These are phyloP conservation scores for Thelonectria blattea DNA, from an alignment of 2,329 filamentous ascomycete species.

Conservation along the genomic window DNA sequence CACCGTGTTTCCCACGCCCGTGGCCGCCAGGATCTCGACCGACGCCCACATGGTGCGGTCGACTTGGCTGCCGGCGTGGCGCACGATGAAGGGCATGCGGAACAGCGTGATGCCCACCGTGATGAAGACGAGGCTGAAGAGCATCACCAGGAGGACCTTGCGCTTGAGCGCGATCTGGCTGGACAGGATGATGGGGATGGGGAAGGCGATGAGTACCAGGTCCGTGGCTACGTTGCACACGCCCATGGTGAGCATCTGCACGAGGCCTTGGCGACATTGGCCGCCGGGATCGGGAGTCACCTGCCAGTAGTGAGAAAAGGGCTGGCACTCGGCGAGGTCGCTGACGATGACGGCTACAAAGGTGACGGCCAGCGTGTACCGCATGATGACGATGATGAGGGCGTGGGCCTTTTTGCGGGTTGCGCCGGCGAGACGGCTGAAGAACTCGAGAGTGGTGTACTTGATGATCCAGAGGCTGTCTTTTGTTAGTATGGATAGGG, in stretches of 20 bases:
- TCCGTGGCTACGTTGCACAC: slow-evolving; percentile 84
- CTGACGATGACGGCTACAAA: slow-evolving; percentile 80
- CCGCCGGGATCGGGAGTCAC: slow-evolving; percentile 81
- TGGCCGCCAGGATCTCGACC: slow-evolving; percentile 84
- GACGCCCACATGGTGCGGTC: slow-evolving; percentile 86
- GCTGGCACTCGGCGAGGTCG: slow-evolving; percentile 80
- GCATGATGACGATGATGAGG: slow-evolving; percentile 70
- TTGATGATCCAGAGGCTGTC: slow-evolving; percentile 86
- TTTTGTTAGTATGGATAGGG: neutral
- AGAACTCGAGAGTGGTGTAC: slow-evolving; percentile 85
- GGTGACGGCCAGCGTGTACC: slow-evolving; percentile 73
- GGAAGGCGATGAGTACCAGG: slow-evolving; percentile 80
- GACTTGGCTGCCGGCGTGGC: slow-evolving; percentile 73
- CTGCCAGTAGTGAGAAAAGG: slow-evolving; percentile 75
- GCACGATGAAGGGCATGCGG: slow-evolving; percentile 75
- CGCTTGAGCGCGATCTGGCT: slow-evolving; percentile 76
- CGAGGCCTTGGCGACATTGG: slow-evolving; percentile 81
- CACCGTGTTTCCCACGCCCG: slow-evolving; percentile 81
- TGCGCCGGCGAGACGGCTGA: slow-evolving; percentile 79
- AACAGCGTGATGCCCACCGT: slow-evolving; percentile 79
- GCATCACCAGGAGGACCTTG: slow-evolving; percentile 75
- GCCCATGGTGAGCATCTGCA: slow-evolving; percentile 84
- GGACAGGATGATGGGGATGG: slow-evolving; percentile 83
- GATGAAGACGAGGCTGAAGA: slow-evolving; percentile 80
- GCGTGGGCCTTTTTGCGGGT: slow-evolving; percentile 80